Conservation (phyloP, 306 rosid genomes). For the Cucumis sativus region DNA sequence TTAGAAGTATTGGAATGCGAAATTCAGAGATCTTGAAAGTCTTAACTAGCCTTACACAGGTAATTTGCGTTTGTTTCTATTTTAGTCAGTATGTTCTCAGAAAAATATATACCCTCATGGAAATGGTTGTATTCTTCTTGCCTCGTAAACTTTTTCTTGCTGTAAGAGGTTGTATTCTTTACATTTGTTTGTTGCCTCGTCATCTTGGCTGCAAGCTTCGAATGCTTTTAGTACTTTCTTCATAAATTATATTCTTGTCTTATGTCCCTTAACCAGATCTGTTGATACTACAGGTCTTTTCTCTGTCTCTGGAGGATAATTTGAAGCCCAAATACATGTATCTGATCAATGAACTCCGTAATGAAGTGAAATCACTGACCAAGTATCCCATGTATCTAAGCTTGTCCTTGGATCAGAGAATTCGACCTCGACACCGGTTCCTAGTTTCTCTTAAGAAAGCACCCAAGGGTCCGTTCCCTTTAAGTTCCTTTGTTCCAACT, state of each 20-base stretch:
- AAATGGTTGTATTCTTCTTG: not conserved
- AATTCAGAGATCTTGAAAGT: conserved; percentile 83
- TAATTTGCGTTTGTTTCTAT: conserved; percentile 12
- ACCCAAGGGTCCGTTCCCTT: conserved; percentile 95
- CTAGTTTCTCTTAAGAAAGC: conserved; percentile 88
- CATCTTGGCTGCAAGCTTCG: not conserved
- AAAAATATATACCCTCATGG: not conserved
- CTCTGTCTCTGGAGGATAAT: conserved; percentile 84
- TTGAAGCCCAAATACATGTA: conserved; percentile 91
- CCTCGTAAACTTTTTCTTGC: not conserved
- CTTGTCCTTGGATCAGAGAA: conserved; percentile 92
- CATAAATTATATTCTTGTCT: not conserved
- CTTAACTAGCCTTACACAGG: conserved; percentile 88
- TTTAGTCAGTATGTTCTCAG: not conserved
- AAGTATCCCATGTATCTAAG: conserved; percentile 93
- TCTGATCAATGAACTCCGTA: conserved; percentile 76
- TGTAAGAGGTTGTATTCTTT: not conserved
- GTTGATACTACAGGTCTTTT: conserved; percentile 53
- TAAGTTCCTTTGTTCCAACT: conserved; percentile 76
- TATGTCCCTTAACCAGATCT: not conserved
- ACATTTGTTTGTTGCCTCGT: not conserved
- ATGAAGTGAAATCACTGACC: conserved; percentile 83
- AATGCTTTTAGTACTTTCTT: not conserved
- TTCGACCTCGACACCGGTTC: conserved; percentile 95
- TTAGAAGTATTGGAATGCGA: conserved; percentile 88